Conservation (phyloP, 2,329 filamentous ascomycete species). For the Drechslerella coelobrocha region DNA sequence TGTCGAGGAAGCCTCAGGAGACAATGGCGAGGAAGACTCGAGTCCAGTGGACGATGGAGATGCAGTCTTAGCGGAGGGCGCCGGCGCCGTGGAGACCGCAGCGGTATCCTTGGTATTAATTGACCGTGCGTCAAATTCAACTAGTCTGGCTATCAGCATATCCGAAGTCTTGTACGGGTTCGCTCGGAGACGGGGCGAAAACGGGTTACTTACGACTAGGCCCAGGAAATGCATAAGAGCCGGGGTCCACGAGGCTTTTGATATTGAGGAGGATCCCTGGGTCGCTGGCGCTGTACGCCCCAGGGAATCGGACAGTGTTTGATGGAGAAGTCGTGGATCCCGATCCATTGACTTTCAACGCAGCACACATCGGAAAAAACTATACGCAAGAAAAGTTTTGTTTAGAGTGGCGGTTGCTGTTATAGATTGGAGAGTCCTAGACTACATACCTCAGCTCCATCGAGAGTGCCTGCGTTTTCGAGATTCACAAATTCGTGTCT, state of each 20-base stretch:
- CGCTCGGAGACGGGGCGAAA: no score
- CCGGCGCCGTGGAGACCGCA: no score
- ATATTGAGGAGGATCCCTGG: slow-evolving; percentile 33
- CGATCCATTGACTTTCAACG: slow-evolving; percentile 6
- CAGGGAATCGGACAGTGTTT: slow-evolving; percentile 28
- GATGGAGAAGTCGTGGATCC: slow-evolving; percentile 8
- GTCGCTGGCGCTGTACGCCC: slow-evolving; percentile 21
- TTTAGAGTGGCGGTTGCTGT: neutral
- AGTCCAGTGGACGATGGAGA: no score
- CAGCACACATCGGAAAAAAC: slow-evolving; percentile 41
- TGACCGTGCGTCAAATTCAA: no score
- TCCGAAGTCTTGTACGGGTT: no score
- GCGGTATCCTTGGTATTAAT: no score
- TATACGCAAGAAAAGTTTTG: neutral
- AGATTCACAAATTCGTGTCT: slow-evolving; percentile 39
- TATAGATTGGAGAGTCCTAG: no score
- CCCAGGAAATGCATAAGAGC: slow-evolving; percentile 23
- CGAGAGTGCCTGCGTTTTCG: neutral
- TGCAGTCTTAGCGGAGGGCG: no score
- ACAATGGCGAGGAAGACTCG: no score
- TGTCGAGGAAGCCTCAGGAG: no score
- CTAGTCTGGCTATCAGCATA: no score
- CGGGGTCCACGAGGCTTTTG: neutral
- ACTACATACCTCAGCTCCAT: slow-evolving; percentile 30
- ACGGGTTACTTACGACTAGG: slow-evolving; percentile 31